phyloP scores from a whole-genome alignment of 2,329 filamentous ascomycete species.

The Rutstroemia sydowiana region DNA sequence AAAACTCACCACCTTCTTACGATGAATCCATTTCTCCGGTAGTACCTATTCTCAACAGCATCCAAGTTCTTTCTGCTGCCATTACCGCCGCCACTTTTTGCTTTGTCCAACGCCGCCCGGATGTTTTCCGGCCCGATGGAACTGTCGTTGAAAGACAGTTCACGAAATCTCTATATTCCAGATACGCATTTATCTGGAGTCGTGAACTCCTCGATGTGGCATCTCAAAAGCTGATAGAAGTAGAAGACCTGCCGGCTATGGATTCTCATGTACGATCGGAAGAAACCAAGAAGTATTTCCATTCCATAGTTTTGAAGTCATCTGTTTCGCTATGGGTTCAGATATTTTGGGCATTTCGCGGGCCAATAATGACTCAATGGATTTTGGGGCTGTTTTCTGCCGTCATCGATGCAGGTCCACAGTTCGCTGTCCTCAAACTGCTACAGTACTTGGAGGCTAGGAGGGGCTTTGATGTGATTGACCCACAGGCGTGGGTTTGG shows the following conservation, averaged over 20 bases:
- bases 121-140: constrained; percentile 49
- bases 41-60: constrained; percentile 1
- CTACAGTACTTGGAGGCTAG: constrained; percentile 18
- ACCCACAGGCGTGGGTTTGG: constrained; percentile 17
- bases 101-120: constrained; percentile 54
- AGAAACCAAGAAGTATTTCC: constrained; percentile 44
- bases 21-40: not conserved
- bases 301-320: constrained; percentile 34
- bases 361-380: constrained; percentile 37
- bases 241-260: constrained; percentile 53
- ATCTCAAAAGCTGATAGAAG: constrained; percentile 50
- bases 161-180: constrained; percentile 50
- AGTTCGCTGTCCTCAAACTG: constrained; percentile 18
- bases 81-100: constrained; percentile 10
- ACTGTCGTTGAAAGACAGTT: constrained; percentile 56
- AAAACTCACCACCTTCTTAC: not conserved
- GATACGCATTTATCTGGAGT: constrained; percentile 61
- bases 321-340: constrained; percentile 44
- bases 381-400: constrained; percentile 11
- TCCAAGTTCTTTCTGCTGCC: constrained; percentile 14
- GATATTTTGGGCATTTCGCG: constrained; percentile 34
- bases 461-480: constrained; percentile 12
- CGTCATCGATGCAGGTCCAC: constrained; percentile 17
- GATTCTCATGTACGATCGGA: constrained; percentile 44
- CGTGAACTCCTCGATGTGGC: constrained; percentile 46